Conservation (phyloP, 2,329 filamentous ascomycete species). For the Diplodia mutila region DNA sequence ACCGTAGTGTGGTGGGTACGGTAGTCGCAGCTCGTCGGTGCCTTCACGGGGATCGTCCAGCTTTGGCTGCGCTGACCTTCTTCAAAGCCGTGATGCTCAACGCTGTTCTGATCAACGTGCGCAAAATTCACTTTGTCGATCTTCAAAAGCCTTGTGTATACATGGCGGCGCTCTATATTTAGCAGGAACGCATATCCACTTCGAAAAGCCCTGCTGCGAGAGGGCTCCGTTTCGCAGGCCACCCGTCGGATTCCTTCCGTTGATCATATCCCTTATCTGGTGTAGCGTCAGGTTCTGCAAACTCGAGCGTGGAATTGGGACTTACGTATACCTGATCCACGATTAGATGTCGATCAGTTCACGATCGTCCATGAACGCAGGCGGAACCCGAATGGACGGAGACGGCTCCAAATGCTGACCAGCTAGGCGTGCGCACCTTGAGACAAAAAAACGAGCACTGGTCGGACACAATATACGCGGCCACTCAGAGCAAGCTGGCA, state of each 20-base stretch:
- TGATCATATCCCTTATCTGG: not conserved
- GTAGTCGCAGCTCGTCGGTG: not conserved
- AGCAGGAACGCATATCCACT: not conserved
- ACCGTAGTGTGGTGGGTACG: not conserved
- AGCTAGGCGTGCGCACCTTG: too few relatives aligned
- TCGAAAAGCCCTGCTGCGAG: not conserved
- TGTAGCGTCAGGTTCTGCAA: not conserved
- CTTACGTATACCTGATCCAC: not conserved
- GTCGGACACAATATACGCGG: too few relatives aligned
- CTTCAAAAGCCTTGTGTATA: not conserved
- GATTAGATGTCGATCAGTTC: not conserved
- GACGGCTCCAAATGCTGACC: too few relatives aligned
- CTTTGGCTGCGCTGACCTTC: not conserved
- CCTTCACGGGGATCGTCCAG: not conserved
- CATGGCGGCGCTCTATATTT: not conserved
- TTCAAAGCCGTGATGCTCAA: not conserved
- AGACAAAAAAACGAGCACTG: too few relatives aligned
- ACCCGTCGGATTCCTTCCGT: not conserved
- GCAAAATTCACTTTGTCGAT: not conserved
- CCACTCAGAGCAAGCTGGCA: too few relatives aligned
- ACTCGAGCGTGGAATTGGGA: not conserved
- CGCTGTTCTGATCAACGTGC: not conserved
- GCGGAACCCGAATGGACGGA: too few relatives aligned
- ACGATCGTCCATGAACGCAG: not conserved
- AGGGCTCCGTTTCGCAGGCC: not conserved